Percentiles rank a stretch among this genome's conserved stretches.
Evolutionary conservation across 345 rosid genomes (phyloP).

Genomic region (Excoecaria agallocha): DNA sequence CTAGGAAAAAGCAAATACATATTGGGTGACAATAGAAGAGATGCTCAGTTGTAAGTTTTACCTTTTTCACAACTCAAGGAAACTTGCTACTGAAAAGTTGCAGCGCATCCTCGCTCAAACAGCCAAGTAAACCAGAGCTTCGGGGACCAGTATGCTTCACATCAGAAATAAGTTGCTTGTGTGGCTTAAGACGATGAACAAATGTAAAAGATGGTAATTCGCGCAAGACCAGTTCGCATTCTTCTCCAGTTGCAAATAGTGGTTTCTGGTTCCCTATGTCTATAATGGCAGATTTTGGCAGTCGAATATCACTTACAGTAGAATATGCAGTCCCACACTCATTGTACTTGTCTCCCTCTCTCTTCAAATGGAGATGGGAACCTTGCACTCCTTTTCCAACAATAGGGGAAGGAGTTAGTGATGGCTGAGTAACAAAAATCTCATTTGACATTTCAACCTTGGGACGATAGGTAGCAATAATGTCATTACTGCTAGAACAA

Average conservation of each 20-base stretch:
- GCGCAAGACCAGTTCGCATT: constrained; percentile 57
- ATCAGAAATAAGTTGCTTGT: constrained; percentile 56
- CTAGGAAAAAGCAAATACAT: neutral
- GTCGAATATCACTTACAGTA: constrained; percentile 56
- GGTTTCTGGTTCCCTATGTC: constrained; percentile 36
- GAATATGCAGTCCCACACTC: constrained; percentile 45
- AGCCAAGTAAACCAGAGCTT: constrained; percentile 49
- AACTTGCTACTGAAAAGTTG: constrained; percentile 49
- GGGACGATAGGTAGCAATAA: constrained; percentile 80
- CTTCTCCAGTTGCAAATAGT: constrained; percentile 66
- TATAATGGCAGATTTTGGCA: constrained; percentile 65
- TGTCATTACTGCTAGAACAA: constrained; percentile 47
- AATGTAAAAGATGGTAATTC: constrained; percentile 53
- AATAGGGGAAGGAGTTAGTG: constrained; percentile 38
- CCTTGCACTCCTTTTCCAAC: constrained; percentile 48
- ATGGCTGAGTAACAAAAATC: constrained; percentile 42
- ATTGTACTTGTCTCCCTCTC: constrained; percentile 40
- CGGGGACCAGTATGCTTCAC: constrained; percentile 38
- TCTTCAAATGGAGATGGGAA: constrained; percentile 57
- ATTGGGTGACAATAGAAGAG: neutral
- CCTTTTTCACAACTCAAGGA: constrained; percentile 23
- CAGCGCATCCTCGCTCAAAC: constrained; percentile 55
- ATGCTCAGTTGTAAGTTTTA: neutral
- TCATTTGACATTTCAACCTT: constrained; percentile 45
- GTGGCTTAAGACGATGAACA: constrained; percentile 44